phyloP scores from a whole-genome alignment of 768 basidiomycete genomes.

The Podaxis sp. region DNA sequence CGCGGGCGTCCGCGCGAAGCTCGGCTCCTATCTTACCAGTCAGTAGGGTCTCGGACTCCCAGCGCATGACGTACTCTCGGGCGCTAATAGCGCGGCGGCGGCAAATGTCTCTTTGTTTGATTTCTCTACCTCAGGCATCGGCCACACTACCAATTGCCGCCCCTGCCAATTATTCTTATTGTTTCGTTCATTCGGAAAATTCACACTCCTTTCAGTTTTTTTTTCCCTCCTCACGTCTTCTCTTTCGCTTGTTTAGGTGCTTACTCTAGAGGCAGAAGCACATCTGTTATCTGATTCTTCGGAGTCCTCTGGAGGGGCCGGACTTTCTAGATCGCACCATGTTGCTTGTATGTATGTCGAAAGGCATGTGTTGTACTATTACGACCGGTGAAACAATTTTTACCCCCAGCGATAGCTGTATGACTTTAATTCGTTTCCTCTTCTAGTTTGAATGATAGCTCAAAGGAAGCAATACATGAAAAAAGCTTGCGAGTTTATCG shows the following conservation, averaged over 20 bases:
- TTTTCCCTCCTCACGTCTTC: background rate
- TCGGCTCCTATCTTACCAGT: constrained; percentile 37
- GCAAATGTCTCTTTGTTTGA: background rate
- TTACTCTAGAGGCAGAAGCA: constrained; percentile 35
- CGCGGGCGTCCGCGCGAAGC: constrained; percentile 16
- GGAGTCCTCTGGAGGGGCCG: constrained; percentile 9
- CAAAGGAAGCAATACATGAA: background rate
- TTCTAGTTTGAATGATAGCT: background rate
- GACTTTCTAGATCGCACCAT: constrained; percentile 12
- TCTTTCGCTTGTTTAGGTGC: background rate
- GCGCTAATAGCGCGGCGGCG: background rate
- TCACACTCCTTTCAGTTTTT: constrained; percentile 4
- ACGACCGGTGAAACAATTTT: background rate
- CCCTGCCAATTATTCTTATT: constrained; percentile 9
- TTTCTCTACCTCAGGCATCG: constrained; percentile 6
- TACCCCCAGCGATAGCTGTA: constrained; percentile 6
- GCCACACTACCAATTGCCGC: background rate
- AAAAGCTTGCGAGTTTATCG: background rate
- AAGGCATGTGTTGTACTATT: constrained; percentile 12
- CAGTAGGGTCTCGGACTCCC: constrained; percentile 10
- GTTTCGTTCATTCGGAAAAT: constrained; percentile 7
- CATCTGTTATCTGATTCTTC: constrained; percentile 33
- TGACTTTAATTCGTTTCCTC: background rate
- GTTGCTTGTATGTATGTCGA: constrained; percentile 6
- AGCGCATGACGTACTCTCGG: constrained; percentile 5